These are phyloP conservation scores for Boletus subparvulus DNA, from an alignment of 768 basidiomycete genomes.

Conservation along the genomic window DNA sequence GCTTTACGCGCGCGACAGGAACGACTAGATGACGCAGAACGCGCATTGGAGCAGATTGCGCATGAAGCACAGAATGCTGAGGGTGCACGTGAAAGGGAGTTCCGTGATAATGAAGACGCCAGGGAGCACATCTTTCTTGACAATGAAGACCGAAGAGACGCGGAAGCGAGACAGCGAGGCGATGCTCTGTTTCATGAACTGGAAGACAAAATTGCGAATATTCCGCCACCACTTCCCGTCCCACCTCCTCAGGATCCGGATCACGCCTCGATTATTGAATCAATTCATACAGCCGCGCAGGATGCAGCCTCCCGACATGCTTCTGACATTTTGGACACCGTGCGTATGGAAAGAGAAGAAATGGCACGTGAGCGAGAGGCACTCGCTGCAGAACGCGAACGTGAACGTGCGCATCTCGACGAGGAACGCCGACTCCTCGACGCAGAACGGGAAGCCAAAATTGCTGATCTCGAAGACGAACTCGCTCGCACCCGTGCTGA, in stretches of 20 bases:
- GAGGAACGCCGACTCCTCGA: constrained; percentile 47
- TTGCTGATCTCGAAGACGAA: constrained; percentile 62
- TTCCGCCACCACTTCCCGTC: constrained; percentile 23
- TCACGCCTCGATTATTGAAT: constrained; percentile 35
- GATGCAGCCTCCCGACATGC: constrained; percentile 59
- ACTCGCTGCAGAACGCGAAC: constrained; percentile 54
- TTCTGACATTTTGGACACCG: constrained; percentile 56
- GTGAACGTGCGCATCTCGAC: constrained; percentile 47
- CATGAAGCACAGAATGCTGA: constrained; percentile 59
- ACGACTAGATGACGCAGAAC: constrained; percentile 56
- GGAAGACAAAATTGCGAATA: constrained; percentile 28
- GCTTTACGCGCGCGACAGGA: constrained; percentile 48
- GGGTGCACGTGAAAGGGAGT: constrained; percentile 60
- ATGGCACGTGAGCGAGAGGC: constrained; percentile 53
- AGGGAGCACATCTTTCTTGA: constrained; percentile 61
- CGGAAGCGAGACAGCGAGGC: constrained; percentile 47
- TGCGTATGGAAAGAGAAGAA: constrained; percentile 60
- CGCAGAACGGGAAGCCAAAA: constrained; percentile 54
- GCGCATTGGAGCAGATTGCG: constrained; percentile 47
- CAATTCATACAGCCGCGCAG: constrained; percentile 43
- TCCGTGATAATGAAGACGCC: constrained; percentile 63
- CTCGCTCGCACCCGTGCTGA: constrained; percentile 55
- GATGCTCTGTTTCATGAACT: constrained; percentile 26
- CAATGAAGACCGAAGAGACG: constrained; percentile 55
- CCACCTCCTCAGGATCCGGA: constrained; percentile 22